phyloP scores from a whole-genome alignment of 345 rosid genomes.

The Erysimum cheiranthoides region DNA sequence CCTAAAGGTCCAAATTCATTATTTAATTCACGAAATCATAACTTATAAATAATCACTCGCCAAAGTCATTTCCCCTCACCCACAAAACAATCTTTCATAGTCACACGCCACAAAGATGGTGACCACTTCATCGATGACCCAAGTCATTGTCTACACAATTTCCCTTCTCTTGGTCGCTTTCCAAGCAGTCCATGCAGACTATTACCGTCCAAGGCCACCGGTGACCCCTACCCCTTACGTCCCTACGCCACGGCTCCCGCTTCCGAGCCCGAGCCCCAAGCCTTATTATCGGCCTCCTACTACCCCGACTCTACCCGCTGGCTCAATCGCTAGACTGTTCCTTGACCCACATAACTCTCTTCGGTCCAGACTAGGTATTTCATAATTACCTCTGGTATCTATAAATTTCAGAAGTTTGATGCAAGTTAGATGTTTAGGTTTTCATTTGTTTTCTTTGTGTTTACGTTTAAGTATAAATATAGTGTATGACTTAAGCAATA shows the following conservation, averaged over 20 bases:
- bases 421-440: not conserved
- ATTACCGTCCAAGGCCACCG: constrained; percentile 45
- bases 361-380: constrained; percentile 49
- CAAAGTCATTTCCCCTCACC: constrained; percentile 34
- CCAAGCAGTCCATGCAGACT: constrained; percentile 47
- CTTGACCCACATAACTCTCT: constrained; percentile 74
- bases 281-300: constrained; percentile 33
- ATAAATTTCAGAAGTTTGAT: not conserved
- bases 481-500: not conserved
- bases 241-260: constrained; percentile 27
- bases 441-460: not conserved
- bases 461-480: not conserved
- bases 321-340: constrained; percentile 53
- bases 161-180: constrained; percentile 41
- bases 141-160: constrained; percentile 25
- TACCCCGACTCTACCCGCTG: constrained; percentile 32
- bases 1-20: constrained; percentile 13
- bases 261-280: constrained; percentile 41
- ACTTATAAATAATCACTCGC: constrained; percentile 43
- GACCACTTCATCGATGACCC: constrained; percentile 33
- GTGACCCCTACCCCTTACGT: constrained; percentile 28
- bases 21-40: constrained; percentile 10
- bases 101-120: constrained; percentile 42
- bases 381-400: not conserved
- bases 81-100: constrained; percentile 21